Evolutionary conservation across 1,139 yeast genomes (phyloP).

Genomic region (Yamadazyma mexicana): DNA sequence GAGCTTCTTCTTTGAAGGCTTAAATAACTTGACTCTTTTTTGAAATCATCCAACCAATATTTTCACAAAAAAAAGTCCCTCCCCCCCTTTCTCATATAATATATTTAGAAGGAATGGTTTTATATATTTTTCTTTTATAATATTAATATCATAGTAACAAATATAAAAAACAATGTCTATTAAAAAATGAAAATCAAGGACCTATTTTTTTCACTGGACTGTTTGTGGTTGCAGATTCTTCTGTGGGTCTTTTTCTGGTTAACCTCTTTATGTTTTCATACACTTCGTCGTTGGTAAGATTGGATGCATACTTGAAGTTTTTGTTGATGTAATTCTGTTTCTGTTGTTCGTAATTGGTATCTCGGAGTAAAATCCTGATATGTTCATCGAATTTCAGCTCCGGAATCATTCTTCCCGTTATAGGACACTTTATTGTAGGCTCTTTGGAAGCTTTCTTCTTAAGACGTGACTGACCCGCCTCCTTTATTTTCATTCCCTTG

Average conservation of each 20-base stretch:
- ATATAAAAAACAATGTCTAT: conserved; percentile 8
- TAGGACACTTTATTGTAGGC: conserved; percentile 62
- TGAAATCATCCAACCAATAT: too few species aligned
- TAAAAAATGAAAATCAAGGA: neutral
- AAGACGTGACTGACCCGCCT: conserved; percentile 69
- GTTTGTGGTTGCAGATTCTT: conserved; percentile 3
- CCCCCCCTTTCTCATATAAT: conserved; percentile 5
- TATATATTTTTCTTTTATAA: conserved; percentile 2
- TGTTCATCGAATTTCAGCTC: conserved; percentile 76
- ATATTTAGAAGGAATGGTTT: conserved; percentile 9
- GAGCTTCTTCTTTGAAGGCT: conserved; percentile 98
- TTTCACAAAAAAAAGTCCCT: conserved; percentile 2
- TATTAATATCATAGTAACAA: conserved; percentile 9
- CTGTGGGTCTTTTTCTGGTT: conserved; percentile 34
- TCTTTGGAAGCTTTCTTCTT: conserved; percentile 34
- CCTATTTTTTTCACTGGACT: neutral
- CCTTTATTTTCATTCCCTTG: conserved; percentile 62
- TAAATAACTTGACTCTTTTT: conserved; percentile 26
- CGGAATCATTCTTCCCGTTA: conserved; percentile 68
- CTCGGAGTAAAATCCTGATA: conserved; percentile 67
- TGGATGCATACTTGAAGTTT: conserved; percentile 56
- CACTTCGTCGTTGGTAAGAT: conserved; percentile 68
- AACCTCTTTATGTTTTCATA: conserved; percentile 72
- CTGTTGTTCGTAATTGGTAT: conserved; percentile 76
- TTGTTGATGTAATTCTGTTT: conserved; percentile 65